Base-by-base conservation (phyloP, 164 flowering plant species). In the Macadamia tetraphylla region DNA sequence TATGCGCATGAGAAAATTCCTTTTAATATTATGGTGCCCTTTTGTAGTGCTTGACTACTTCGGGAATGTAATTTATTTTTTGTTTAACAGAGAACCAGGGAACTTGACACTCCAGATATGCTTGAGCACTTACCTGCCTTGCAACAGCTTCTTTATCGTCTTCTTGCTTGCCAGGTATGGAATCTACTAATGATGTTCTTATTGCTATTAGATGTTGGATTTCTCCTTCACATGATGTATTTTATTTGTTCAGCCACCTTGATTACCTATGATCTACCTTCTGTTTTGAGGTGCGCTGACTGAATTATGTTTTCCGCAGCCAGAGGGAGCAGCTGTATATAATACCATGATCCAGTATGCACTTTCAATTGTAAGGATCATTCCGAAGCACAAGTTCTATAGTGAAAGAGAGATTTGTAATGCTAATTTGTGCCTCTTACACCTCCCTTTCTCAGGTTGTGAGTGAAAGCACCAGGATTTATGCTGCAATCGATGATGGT, bases 101-200 rank as follows among this genome's bases (percentile, higher is more conserved):
- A 67, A 23, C 66, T 78, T 29, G 69, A 68, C 67, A 75, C 73
- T 13, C 60, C 66, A 40, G 74, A 69, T 29, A 65, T 80, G 76
- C 73, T 80, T 60, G 86, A 75, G 59, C 82, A 84, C 31, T 70
- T 86, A 70, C 87, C 87, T 66, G 78, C 79, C 23, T 67, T 86
- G 74, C 89, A 86, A 71, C 78, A 81, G 55, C 85, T 86, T 70
- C 80, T 82, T 13, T 70, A 48, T 70, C 86, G 87, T 53, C 81
- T 84, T 71, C 79, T 86, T 66, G 78, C 61, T 71, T 86, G 90
- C 70, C 74, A 78, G 85, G 89, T 86, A 57, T 64, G 77, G 68
- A 0, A 40, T 55, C 67, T 56, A 14, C 51, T 44, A 3, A n/a
- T 43, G 2, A 44, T 35, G 42, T 44, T 32, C 63, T 58, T n/a